phyloP scores from a whole-genome alignment of 805 yeast species.

The Saccharomycopsis babjevae region DNA sequence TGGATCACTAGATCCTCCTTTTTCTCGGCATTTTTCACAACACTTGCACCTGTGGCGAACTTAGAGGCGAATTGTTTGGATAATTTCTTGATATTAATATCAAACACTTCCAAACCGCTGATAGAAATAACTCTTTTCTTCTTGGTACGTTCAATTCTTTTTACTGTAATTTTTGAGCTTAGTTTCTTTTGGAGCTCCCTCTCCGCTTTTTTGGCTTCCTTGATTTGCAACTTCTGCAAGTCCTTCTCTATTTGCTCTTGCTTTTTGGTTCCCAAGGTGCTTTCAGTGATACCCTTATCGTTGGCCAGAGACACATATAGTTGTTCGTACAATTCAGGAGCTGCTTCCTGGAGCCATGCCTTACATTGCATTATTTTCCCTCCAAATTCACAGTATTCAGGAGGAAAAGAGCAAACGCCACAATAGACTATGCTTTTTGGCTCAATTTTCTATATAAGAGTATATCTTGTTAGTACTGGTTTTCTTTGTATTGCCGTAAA shows the following conservation, averaged over 20 bases:
- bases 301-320: conserved; percentile 54
- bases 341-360: conserved; percentile 59
- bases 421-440: conserved; percentile 50
- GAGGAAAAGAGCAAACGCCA: conserved; percentile 75
- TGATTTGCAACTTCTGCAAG: conserved; percentile 72
- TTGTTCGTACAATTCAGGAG: conserved; percentile 45
- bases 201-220: conserved; percentile 77
- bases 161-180: conserved; percentile 71
- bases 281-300: conserved; percentile 31
- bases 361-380: conserved; percentile 73
- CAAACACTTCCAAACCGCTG: conserved; percentile 80
- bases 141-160: conserved; percentile 83
- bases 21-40: conserved; percentile 81
- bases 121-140: conserved; percentile 81
- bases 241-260: conserved; percentile 78
- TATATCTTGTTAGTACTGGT: neutral
- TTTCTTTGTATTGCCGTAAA: neutral
- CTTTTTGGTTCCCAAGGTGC: conserved; percentile 58
- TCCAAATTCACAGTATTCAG: conserved; percentile 89
- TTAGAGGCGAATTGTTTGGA: conserved; percentile 88
- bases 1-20: conserved; percentile 87
- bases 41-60: conserved; percentile 94
- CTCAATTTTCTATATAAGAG: conserved; percentile 8
- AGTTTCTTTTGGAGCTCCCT: conserved; percentile 71
- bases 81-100: conserved; percentile 78